phyloP scores from a whole-genome alignment of 1,284 basidiomycete species.

The Ceratobasidium sp. region DNA sequence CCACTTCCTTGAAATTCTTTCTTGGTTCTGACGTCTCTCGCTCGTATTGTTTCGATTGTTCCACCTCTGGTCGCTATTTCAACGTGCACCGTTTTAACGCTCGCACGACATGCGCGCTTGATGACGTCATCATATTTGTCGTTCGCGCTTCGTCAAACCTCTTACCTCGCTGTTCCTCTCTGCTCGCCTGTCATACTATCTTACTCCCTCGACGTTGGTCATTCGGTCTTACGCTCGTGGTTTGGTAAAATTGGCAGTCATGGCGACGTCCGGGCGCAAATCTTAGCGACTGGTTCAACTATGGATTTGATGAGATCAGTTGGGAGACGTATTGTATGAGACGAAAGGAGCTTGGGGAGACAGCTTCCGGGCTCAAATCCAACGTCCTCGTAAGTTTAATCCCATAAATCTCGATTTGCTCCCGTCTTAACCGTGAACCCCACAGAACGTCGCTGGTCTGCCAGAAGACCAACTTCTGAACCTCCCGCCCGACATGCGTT shows the following conservation, averaged over 20 bases:
- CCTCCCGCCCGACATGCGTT: conserved; percentile 80
- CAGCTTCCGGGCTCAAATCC: conserved; percentile 80
- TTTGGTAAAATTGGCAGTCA: too few species aligned
- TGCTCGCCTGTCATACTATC: neutral
- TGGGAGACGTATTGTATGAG: conserved; percentile 94
- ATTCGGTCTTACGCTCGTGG: too few species aligned
- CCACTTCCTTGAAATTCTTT: neutral
- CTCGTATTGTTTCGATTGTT: neutral
- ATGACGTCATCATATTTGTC: conserved; percentile 34
- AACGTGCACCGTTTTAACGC: neutral
- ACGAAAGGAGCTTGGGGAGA: conserved; percentile 82
- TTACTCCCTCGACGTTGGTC: neutral
- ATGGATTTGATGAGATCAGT: conserved; percentile 96
- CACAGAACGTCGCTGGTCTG: conserved; percentile 82
- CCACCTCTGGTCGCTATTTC: neutral
- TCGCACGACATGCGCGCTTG: conserved; percentile 28
- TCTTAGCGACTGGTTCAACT: conserved; percentile 99
- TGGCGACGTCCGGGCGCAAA: conserved; percentile 96
- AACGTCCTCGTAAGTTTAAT: conserved; percentile 63
- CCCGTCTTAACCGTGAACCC: neutral
- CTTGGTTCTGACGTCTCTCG: neutral
- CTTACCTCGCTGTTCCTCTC: too few species aligned
- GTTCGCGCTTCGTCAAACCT: too few species aligned
- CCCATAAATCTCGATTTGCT: neutral
- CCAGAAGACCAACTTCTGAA: conserved; percentile 77